Base-by-base conservation (phyloP, 768 basidiomycete genomes). In the Tulasnella sp. region DNA sequence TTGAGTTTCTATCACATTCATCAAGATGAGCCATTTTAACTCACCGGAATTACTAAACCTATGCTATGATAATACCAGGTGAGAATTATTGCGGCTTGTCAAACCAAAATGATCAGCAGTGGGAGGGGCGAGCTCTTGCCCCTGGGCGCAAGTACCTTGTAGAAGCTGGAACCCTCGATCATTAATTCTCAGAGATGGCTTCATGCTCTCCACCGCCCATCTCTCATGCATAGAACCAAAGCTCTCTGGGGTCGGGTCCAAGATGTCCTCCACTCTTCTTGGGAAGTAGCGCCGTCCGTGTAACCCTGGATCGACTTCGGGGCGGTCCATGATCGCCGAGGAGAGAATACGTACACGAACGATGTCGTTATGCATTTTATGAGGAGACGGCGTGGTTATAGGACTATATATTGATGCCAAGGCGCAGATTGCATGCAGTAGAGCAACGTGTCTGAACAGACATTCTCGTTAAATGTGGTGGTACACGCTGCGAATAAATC, bases 391-490 rank as follows among this genome's bases (percentile, higher is more conserved):
- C 21, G 58, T 39, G 21, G 75, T 52, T 38, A 74, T 46, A 24
- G 80, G 62, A 40, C 80, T 68, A n/a, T 81, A 79, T 18, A 81
- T 3, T 2, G 80, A 80, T n/a, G 80, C 80, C 21, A 81, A 7
- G 21, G 71, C 79, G 46, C 80, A 81, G 1, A 81, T 81, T n/a
- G 80, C 80, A 74, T 81, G 80, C 10, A 81, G 79, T 6, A 81
- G 46, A 9, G 68, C 27, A 44, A 74, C 39, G 39, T 77, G 76
- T 9, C 76, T 77, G 19, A 34, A 14, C 2, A 38, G 19, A 6
- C 16, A 75, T 4, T 24, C 52, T n/a, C 3, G 21, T 36, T 10
- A 48, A 16, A 10, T 7, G 21, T 75, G 12, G 44, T 4, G 44
- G 16, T 18, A 44, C 16, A 44, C 44, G 8, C 44, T 44, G 19